phyloP scores from a whole-genome alignment of 139 green algal species.

The Nannochloris sp. region DNA sequence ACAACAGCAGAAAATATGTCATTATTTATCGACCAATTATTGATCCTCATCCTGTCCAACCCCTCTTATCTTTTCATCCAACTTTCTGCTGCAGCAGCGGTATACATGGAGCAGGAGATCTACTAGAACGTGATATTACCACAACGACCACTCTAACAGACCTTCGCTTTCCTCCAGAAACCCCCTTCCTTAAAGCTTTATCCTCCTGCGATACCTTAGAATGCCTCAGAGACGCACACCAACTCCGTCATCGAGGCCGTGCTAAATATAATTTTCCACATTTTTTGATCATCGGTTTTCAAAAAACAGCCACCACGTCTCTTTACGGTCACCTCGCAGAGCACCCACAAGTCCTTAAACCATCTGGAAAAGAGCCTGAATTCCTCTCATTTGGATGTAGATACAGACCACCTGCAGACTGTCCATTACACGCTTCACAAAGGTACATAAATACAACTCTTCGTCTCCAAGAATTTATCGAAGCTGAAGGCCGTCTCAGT shows the following conservation, averaged over 20 bases:
- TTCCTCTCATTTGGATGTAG: neutral
- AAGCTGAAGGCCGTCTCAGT: conserved; percentile 1
- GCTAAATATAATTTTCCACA: conserved; percentile 7
- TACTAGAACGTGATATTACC: too few species aligned
- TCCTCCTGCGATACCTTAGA: conserved; percentile 4
- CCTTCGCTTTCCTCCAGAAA: neutral
- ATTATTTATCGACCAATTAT: too few species aligned
- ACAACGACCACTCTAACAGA: too few species aligned
- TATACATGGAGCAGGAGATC: too few species aligned
- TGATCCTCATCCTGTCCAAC: too few species aligned
- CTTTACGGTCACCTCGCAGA: neutral
- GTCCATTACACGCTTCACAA: neutral
- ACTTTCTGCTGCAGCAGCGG: too few species aligned
- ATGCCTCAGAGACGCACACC: conserved; percentile 5
- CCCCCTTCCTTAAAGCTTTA: neutral
- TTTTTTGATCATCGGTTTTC: conserved; percentile 2
- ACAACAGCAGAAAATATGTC: too few species aligned
- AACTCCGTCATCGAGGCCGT: neutral
- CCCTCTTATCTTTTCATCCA: too few species aligned
- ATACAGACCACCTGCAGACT: neutral
- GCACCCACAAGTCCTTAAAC: neutral
- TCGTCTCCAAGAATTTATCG: neutral
- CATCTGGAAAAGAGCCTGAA: conserved; percentile 6
- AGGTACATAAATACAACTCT: neutral
- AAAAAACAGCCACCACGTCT: neutral